Evolutionary conservation across 345 rosid species (phyloP).

Genomic region (Murraya paniculata): DNA sequence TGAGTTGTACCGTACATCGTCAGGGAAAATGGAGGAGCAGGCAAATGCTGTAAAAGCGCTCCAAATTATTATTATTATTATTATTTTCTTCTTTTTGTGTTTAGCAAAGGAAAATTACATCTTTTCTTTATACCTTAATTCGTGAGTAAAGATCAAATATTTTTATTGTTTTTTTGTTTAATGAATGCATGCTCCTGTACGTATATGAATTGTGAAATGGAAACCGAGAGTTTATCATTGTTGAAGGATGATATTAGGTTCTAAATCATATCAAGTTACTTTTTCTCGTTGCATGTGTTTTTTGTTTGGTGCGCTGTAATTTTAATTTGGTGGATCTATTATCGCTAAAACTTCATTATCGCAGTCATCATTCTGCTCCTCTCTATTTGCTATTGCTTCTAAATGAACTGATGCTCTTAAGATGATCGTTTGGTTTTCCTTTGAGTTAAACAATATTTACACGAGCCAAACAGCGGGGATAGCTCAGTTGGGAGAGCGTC

Average conservation of each 20-base stretch:
- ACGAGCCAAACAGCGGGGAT: constrained; percentile 47
- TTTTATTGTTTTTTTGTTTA: not conserved
- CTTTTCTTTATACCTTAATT: not conserved
- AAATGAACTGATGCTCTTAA: no score
- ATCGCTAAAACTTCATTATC: not conserved
- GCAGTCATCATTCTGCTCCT: not conserved
- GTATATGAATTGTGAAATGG: not conserved
- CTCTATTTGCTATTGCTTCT: not conserved
- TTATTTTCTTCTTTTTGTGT: not conserved
- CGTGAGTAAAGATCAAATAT: not conserved
- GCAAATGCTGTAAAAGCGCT: not conserved
- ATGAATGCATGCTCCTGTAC: not conserved
- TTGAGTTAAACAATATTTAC: no score
- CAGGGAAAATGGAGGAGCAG: not conserved
- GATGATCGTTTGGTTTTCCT: no score
- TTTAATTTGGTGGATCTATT: constrained; percentile 1
- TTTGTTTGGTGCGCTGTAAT: not conserved
- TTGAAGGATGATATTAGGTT: not conserved
- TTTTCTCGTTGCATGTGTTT: not conserved
- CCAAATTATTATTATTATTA: no score
- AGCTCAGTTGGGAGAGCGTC: constrained; percentile 99
- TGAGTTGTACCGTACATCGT: constrained; percentile 2
- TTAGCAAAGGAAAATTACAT: not conserved
- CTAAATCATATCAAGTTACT: not conserved
- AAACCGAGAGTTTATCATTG: not conserved